A percentile compares a stretch with the other conserved stretches of the same genome.
These are phyloP conservation scores for Ceriops tagal DNA, from an alignment of 345 rosid species.

Conservation along the genomic window DNA sequence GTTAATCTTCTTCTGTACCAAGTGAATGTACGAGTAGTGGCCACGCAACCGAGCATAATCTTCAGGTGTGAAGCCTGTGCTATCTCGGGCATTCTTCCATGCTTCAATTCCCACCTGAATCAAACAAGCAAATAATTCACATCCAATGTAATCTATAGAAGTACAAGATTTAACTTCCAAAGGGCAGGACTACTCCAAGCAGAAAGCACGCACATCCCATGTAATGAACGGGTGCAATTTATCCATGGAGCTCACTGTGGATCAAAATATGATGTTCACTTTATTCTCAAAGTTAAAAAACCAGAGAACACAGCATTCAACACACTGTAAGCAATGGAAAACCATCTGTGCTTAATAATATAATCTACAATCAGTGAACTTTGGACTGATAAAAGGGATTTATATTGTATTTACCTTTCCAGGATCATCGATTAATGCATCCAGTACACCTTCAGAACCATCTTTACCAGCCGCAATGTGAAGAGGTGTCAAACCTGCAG, in stretches of 20 bases:
- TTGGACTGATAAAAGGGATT: too few species aligned
- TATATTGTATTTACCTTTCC: slow-evolving; percentile 50
- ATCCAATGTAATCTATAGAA: not conserved
- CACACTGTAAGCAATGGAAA: too few species aligned
- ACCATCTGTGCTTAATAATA: too few species aligned
- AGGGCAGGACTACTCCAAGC: not conserved
- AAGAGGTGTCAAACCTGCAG: slow-evolving; percentile 95
- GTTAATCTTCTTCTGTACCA: slow-evolving; percentile 75
- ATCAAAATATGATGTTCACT: too few species aligned
- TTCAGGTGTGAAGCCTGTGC: slow-evolving; percentile 91
- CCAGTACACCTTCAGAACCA: slow-evolving; percentile 83
- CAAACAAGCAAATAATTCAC: not conserved
- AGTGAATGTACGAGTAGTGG: slow-evolving; percentile 89
- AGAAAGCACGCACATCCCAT: not conserved
- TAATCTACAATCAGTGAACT: too few species aligned
- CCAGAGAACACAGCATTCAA: too few species aligned
- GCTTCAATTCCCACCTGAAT: slow-evolving; percentile 85
- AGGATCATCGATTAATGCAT: slow-evolving; percentile 82
- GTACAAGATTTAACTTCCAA: not conserved
- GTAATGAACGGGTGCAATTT: not conserved
- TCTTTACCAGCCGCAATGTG: slow-evolving; percentile 99
- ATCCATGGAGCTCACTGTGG: too few species aligned
- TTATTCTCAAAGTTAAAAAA: too few species aligned
- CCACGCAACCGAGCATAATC: slow-evolving; percentile 97
- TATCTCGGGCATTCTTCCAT: slow-evolving; percentile 82